Base-by-base conservation (phyloP, 768 basidiomycete species). In the Phlebiopsis flavidoalba region DNA sequence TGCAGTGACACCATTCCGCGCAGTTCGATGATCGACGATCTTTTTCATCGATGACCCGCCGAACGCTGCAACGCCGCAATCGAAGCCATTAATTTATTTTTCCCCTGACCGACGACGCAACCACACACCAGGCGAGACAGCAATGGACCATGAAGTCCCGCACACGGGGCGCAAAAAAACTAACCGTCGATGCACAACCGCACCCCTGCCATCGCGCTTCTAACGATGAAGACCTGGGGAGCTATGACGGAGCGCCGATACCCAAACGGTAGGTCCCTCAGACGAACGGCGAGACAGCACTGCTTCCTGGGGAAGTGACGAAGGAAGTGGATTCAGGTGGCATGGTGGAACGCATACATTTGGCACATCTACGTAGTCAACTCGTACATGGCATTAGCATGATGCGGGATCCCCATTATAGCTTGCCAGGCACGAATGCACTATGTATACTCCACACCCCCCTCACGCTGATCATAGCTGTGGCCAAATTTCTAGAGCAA, bases 161-260 rank as follows among this genome's bases (percentile, higher is more conserved):
- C 55, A 22, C n/a, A n/a, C n/a, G n/a, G 24, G 26, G 45, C 17
- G n/a, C 46, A 22, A 2, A 12, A 10, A 21, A 22, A 6, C 24
- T 31, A n/a, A n/a, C n/a, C 40, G 45, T 19, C 40, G 36, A 51
- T 33, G 22, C 49, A 12, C 58, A 59, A 48, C 58, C n/a, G n/a
- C n/a, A n/a, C 58, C 22, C 15, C n/a, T 5, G 35, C 17, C n/a
- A 12, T 35, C 48, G 21, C 36, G 49, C 1, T 59, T n/a, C n/a
- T n/a, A n/a, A n/a, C 49, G 35, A 59, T 59, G 58, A n/a, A n/a
- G 58, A 59, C 22, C 31, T 50, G 8, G 57, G 31, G 19, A 10
- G 26, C 3, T n/a, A n/a, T n/a, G n/a, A n/a, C n/a, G n/a, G n/a
- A n/a, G 36, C 15, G 54, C 40, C 54, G 35, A 21, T 49, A n/a